These are phyloP conservation scores for Cutaneotrichosporon spelunceum DNA, from an alignment of 1,284 basidiomycete species.

Conservation along the genomic window DNA sequence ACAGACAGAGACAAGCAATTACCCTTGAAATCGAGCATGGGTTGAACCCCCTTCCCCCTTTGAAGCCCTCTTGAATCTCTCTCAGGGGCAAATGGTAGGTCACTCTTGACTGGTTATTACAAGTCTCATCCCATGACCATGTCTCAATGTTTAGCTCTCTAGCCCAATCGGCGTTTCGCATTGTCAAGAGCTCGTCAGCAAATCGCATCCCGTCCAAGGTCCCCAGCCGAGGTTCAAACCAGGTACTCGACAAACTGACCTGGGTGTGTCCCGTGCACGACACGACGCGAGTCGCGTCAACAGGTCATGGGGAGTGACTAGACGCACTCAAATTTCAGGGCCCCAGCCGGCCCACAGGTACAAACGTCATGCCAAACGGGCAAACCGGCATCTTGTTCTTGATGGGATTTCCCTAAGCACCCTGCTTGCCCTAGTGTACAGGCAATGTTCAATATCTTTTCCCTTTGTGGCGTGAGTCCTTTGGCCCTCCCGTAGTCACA, in stretches of 20 bases:
- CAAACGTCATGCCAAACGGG: not conserved
- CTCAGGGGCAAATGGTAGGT: not conserved
- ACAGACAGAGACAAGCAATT: not conserved
- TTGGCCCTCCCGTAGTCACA: too few relatives aligned
- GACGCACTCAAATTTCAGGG: not conserved
- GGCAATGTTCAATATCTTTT: too few relatives aligned
- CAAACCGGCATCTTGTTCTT: not conserved
- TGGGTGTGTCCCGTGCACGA: not conserved
- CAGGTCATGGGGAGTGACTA: not conserved
- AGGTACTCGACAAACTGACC: too few relatives aligned
- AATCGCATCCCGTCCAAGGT: too few relatives aligned
- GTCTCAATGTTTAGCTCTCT: not conserved
- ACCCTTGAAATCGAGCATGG: not conserved
- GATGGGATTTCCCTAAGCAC: too few relatives aligned
- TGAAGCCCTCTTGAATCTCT: not conserved
- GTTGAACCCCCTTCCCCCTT: not conserved
- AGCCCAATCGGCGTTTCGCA: too few relatives aligned
- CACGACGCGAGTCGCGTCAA: not conserved
- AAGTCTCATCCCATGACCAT: not conserved
- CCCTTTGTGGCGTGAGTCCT: too few relatives aligned
- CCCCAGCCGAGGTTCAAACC: too few relatives aligned
- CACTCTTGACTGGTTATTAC: not conserved
- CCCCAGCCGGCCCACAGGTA: not conserved
- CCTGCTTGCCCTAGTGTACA: too few relatives aligned
- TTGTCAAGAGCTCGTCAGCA: too few relatives aligned